phyloP scores from a whole-genome alignment of 2,329 filamentous ascomycete genomes.

The Ambrosiella cleistominuta region DNA sequence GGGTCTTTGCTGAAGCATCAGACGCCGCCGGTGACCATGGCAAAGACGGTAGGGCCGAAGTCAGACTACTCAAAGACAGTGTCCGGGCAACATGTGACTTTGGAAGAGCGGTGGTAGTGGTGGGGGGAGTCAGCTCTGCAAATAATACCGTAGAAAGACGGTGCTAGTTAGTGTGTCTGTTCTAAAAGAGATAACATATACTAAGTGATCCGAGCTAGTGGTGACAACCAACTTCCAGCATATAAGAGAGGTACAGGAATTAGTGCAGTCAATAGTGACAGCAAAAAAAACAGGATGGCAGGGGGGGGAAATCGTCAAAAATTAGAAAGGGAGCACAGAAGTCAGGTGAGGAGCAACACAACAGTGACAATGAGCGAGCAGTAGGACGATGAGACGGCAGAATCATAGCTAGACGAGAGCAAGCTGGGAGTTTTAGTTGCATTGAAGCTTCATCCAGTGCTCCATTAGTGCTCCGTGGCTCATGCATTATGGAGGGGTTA shows the following conservation, averaged over 20 bases:
- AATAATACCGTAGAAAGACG: background rate
- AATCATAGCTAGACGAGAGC: background rate
- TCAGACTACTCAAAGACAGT: conserved; percentile 51
- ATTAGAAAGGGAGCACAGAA: background rate
- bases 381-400: background rate
- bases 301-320: background rate
- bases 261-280: background rate
- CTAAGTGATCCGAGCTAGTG: background rate
- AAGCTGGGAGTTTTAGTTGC: conserved; percentile 2
- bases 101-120: conserved; percentile 5
- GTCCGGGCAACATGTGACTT: conserved; percentile 24
- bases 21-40: conserved; percentile 47
- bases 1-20: conserved; percentile 30
- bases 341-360: background rate
- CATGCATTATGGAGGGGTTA: conserved; percentile 13
- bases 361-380: background rate
- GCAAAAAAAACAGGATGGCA: background rate
- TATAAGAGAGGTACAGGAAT: background rate
- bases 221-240: too few species aligned
- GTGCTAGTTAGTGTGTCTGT: conserved; percentile 14
- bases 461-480: conserved; percentile 12
- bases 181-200: background rate
- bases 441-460: conserved; percentile 2
- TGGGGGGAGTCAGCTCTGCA: conserved; percentile 1
- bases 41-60: conserved; percentile 53